Percentiles rank a stretch among this genome's conserved stretches.
phyloP scores from a whole-genome alignment of 1,284 basidiomycete species.

The Butyriboletus appendiculatus region DNA sequence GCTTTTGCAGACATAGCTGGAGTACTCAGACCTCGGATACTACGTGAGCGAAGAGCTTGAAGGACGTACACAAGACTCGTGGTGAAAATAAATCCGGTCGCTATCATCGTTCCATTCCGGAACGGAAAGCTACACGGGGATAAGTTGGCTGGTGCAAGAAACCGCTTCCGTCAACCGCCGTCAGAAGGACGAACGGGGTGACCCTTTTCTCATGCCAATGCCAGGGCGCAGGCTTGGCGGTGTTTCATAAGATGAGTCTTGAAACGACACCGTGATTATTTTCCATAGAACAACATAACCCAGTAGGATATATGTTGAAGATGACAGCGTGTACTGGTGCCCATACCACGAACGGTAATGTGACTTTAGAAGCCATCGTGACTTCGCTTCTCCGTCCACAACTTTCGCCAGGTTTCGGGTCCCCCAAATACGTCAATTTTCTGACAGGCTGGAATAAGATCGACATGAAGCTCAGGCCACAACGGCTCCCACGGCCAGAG shows the following conservation, averaged over 20 bases:
- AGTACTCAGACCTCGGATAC: neutral
- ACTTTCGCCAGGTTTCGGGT: conserved; percentile 1
- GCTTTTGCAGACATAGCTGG: neutral
- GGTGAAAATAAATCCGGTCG: neutral
- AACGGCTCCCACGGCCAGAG: neutral
- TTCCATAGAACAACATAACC: too few relatives aligned
- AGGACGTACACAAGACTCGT: neutral
- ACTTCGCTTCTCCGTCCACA: conserved; percentile 2
- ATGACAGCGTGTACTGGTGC: too few relatives aligned
- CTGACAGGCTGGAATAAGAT: conserved; percentile 3
- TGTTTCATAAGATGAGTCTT: neutral
- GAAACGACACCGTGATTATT: neutral
- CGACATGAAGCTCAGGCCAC: neutral
- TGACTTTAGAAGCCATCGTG: neutral
- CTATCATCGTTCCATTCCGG: neutral
- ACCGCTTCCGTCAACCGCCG: too few relatives aligned
- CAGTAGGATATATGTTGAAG: too few relatives aligned
- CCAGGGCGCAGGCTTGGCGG: neutral
- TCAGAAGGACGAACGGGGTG: neutral
- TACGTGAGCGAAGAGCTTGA: neutral
- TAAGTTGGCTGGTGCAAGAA: neutral
- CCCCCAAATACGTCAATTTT: conserved; percentile 9
- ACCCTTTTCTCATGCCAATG: neutral
- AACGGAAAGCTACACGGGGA: neutral
- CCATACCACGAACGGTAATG: neutral